Conservation (phyloP, 441 rosid species). For the Francoa sonchifolia region DNA sequence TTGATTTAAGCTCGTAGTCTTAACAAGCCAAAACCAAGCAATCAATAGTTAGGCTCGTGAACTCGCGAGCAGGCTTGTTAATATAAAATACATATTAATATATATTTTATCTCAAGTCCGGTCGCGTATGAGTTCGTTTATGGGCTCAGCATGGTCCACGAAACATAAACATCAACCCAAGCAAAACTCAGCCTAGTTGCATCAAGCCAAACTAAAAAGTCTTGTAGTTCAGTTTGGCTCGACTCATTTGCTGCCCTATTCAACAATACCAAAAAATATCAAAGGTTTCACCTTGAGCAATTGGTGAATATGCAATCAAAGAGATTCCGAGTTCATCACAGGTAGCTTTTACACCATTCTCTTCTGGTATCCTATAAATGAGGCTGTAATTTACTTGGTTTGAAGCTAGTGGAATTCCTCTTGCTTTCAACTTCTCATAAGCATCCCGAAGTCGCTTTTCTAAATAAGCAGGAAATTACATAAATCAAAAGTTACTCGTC, state of each 20-base stretch:
- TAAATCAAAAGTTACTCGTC: slow-evolving; percentile 3
- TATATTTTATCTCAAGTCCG: no score
- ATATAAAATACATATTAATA: no score
- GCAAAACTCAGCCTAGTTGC: no score
- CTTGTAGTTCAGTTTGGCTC: no score
- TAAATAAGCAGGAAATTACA: slow-evolving; percentile 13
- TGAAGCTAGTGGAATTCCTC: slow-evolving; percentile 90
- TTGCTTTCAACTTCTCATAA: slow-evolving; percentile 59
- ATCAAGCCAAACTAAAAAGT: no score
- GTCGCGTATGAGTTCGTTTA: no score
- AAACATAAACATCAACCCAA: no score
- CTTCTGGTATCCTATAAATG: slow-evolving; percentile 74
- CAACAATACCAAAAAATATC: background rate
- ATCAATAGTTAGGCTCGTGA: no score
- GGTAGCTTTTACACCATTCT: slow-evolving; percentile 77
- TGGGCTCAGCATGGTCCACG: no score
- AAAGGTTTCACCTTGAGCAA: slow-evolving; percentile 65
- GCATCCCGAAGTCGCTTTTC: slow-evolving; percentile 76
- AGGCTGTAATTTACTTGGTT: slow-evolving; percentile 98
- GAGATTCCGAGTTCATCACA: slow-evolving; percentile 92
- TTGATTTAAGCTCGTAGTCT: no score
- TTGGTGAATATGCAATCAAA: slow-evolving; percentile 84
- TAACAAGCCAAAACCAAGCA: no score
- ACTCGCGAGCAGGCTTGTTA: no score
- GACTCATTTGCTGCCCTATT: background rate